Evolutionary conservation across 208 protist genomes (phyloP).

Genomic region (Trypanosoma theileri): DNA sequence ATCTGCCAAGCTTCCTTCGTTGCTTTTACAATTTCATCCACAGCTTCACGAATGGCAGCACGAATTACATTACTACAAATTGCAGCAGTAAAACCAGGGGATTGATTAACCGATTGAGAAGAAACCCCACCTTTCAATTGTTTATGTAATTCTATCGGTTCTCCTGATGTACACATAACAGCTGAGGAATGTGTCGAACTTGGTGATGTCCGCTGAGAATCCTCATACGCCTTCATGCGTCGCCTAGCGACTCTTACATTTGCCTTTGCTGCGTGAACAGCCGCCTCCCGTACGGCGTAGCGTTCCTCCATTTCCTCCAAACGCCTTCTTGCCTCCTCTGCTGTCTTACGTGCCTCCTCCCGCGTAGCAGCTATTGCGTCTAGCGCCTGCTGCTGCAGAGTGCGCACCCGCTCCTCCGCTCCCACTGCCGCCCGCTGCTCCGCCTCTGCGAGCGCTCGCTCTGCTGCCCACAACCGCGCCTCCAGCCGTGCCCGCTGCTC

Average conservation of each 20-base stretch:
- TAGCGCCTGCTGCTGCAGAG: slow-evolving; percentile 38
- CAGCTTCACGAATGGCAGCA: slow-evolving; percentile 63
- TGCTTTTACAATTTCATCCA: slow-evolving; percentile 56
- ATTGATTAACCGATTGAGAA: neutral
- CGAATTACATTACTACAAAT: slow-evolving; percentile 37
- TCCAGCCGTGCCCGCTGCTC: slow-evolving; percentile 48
- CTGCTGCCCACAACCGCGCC: slow-evolving; percentile 53
- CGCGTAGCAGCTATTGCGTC: slow-evolving; percentile 41
- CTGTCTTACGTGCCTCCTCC: slow-evolving; percentile 39
- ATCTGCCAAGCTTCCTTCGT: slow-evolving; percentile 36
- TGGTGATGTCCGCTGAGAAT: slow-evolving; percentile 7
- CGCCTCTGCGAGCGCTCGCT: slow-evolving; percentile 50
- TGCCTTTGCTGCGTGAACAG: slow-evolving; percentile 29
- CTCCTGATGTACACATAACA: neutral
- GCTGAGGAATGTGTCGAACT: neutral
- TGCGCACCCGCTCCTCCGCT: slow-evolving; percentile 33
- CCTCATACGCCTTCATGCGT: slow-evolving; percentile 25
- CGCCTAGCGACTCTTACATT: slow-evolving; percentile 41
- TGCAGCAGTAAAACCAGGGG: slow-evolving; percentile 15
- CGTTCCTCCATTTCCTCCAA: slow-evolving; percentile 46
- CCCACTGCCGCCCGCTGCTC: slow-evolving; percentile 43
- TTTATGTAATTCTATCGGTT: neutral
- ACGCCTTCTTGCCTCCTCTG: slow-evolving; percentile 41
- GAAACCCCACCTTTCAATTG: neutral
- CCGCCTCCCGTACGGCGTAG: slow-evolving; percentile 38